These are phyloP conservation scores for Apiospora hydei DNA, from an alignment of 2,329 filamentous ascomycete species.

Conservation along the genomic window DNA sequence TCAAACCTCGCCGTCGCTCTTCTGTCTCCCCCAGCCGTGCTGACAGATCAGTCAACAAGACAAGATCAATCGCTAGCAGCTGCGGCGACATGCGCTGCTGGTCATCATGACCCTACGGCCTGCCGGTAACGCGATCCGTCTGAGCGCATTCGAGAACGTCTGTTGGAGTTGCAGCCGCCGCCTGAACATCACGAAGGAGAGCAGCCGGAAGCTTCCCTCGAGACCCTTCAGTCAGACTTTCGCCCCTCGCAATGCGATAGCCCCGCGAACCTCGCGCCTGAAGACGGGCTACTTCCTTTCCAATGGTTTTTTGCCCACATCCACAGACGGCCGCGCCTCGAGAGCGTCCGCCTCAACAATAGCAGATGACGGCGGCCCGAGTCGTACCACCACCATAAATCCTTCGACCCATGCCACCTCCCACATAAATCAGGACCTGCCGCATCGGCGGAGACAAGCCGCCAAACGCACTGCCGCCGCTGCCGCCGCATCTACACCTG, in stretches of 20 bases:
- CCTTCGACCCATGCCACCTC: conserved; percentile 25
- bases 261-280: conserved; percentile 31
- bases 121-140: conserved; percentile 38
- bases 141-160: conserved; percentile 36
- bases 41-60: neutral
- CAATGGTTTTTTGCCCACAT: conserved; percentile 33
- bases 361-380: conserved; percentile 23
- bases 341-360: conserved; percentile 24
- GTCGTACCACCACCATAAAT: conserved; percentile 5
- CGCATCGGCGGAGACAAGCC: conserved; percentile 38
- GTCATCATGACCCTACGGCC: conserved; percentile 44
- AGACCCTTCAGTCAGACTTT: conserved; percentile 33
- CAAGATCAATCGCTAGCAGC: neutral
- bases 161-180: conserved; percentile 41
- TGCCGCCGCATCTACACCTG: conserved; percentile 2
- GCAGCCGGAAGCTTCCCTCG: neutral
- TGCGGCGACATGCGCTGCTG: conserved; percentile 36
- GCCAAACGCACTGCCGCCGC: conserved; percentile 32
- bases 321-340: conserved; percentile 12
- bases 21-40: neutral
- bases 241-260: conserved; percentile 29
- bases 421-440: conserved; percentile 34
- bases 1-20: neutral
- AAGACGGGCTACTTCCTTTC: conserved; percentile 42
- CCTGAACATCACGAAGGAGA: conserved; percentile 29